phyloP scores from a whole-genome alignment of 306 rosid species.

The Dryas drummondii region DNA sequence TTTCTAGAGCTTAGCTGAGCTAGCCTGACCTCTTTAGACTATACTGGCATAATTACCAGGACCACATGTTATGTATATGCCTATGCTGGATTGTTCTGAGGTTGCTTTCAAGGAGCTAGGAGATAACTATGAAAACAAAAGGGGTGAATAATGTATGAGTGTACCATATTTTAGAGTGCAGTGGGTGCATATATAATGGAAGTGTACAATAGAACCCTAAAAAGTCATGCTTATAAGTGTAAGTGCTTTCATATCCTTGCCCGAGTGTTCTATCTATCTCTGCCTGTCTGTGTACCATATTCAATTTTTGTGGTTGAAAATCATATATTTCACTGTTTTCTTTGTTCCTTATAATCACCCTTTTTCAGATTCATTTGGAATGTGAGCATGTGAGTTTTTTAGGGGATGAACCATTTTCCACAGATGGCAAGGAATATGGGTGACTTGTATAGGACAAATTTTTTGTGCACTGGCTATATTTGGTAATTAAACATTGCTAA shows the following conservation, averaged over 20 bases:
- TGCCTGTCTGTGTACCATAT: conserved; percentile 22
- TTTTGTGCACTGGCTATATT: conserved; percentile 10
- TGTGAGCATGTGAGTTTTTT: not conserved
- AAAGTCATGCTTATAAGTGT: conserved; percentile 24
- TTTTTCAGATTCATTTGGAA: conserved; percentile 13
- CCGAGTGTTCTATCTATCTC: conserved; percentile 7
- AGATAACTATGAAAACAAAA: conserved; percentile 64
- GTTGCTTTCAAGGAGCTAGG: conserved; percentile 70
- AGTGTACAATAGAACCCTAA: conserved; percentile 35
- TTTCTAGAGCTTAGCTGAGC: conserved; percentile 19
- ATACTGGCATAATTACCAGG: conserved; percentile 57
- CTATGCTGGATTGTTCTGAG: conserved; percentile 52
- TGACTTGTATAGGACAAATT: conserved; percentile 1
- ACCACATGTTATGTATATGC: conserved; percentile 53
- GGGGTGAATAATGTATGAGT: conserved; percentile 28
- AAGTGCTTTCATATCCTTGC: conserved; percentile 41
- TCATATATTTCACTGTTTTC: conserved; percentile 5
- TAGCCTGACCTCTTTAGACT: conserved; percentile 47
- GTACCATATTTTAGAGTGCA: conserved; percentile 24
- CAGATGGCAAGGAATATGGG: not conserved
- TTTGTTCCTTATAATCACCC: not conserved
- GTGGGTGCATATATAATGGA: conserved; percentile 36
- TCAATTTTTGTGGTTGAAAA: conserved; percentile 35
- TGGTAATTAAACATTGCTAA: not conserved
- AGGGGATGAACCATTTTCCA: conserved; percentile 35